phyloP scores from a whole-genome alignment of 352 stramenopile genomes.

The Phytophthora constricta region DNA sequence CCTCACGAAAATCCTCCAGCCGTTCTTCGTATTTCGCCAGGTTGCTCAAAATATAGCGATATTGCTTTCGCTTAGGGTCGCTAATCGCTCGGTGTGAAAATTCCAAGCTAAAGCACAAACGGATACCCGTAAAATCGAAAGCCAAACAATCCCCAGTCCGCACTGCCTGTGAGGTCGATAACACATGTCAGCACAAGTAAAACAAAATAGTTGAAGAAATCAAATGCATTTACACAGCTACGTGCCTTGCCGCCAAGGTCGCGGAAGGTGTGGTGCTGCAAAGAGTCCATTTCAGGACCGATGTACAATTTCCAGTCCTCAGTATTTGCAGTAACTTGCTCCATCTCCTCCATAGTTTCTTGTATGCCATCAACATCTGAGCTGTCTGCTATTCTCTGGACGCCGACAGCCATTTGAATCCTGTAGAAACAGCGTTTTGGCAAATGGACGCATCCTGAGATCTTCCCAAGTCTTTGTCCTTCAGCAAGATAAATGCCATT shows the following conservation, averaged over 20 bases:
- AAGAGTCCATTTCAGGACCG: slow-evolving; percentile 62
- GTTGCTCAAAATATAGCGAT: slow-evolving; percentile 22
- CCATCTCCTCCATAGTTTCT: background rate
- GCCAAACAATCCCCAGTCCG: slow-evolving; percentile 27
- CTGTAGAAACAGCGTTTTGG: slow-evolving; percentile 63
- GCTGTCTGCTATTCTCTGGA: slow-evolving; percentile 8
- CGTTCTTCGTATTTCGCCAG: slow-evolving; percentile 49
- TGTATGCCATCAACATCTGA: background rate
- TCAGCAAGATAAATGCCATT: slow-evolving; percentile 31
- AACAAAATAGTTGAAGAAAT: background rate
- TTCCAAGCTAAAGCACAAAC: slow-evolving; percentile 72
- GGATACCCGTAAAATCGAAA: slow-evolving; percentile 70
- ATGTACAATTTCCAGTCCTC: slow-evolving; percentile 53
- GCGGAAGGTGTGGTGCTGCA: slow-evolving; percentile 53
- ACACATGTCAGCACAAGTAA: background rate
- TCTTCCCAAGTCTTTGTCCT: slow-evolving; percentile 23
- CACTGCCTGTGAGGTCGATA: slow-evolving; percentile 27
- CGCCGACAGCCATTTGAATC: slow-evolving; percentile 38
- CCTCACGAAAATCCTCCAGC: slow-evolving; percentile 69
- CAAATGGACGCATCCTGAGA: slow-evolving; percentile 50
- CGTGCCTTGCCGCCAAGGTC: slow-evolving; percentile 53
- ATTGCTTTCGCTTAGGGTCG: slow-evolving; percentile 17
- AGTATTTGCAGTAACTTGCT: slow-evolving; percentile 1
- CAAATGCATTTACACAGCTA: no score
- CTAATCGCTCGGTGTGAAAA: slow-evolving; percentile 28